Base-by-base conservation (phyloP, 2,329 filamentous ascomycete genomes). In the Pezicula neosporulosa region DNA sequence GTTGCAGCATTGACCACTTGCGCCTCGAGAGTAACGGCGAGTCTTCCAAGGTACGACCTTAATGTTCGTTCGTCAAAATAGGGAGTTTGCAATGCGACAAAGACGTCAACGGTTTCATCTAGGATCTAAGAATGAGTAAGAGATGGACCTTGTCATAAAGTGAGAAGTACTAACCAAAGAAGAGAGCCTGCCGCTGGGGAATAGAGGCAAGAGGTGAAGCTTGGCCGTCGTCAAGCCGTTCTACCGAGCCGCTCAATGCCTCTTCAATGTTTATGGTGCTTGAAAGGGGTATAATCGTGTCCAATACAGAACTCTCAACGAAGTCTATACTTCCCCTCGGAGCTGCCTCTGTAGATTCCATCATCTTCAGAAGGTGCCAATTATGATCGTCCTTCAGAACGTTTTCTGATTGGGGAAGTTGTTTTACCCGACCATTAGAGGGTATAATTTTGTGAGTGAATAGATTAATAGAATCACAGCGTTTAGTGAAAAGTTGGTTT, bases 21-120 rank as follows among this genome's bases (percentile, higher is more conserved):
- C 2, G 79, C 82, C 61, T 91, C 86, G 7, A 92, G 68, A 42
- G 77, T 81, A 52, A 91, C 77, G 21, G 78, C 74, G n/a, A 91
- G 70, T 51, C 85, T 76, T 46, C 75, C 73, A 35, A 90, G 72
- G 50, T 83, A 82, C 35, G 78, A 75, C 50, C 78, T 75, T 18
- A 90, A 70, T 0, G 73, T 71, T 30, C 73, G 66, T 53, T 86
- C 78, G 50, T 82, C 77, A 50, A 79, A 72, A 62, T 78, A 75
- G 4, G 84, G 83, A 8, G 84, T 84, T 61, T 81, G 80, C 51
- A 92, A 76, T 10, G 89, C 75, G 55, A 91, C 72, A 62, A 88
- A 83, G 16, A 90, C 76, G 56, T 85, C 74, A 51, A 88, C 77
- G 24, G 82, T 82, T 73, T 92, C 88, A 78, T 92, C 88, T 91